Conservation (phyloP, 352 stramenopile genomes). For the Halophytophthora batemanensis region DNA sequence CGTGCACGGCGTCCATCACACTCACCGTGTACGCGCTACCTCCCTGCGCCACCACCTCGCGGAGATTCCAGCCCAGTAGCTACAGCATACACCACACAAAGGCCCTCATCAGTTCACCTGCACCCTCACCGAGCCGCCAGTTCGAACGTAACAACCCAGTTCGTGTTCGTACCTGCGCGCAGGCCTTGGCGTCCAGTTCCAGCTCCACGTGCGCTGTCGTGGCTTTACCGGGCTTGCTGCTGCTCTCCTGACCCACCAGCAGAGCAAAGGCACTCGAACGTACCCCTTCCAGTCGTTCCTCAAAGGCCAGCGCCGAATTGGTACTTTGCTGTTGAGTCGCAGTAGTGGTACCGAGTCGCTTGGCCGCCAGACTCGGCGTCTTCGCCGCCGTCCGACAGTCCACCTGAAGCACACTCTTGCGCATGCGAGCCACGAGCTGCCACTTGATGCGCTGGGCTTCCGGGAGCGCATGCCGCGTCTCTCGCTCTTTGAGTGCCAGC, state of each 20-base stretch:
- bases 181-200: conserved; percentile 43
- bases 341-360: conserved; percentile 8
- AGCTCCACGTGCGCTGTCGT: conserved; percentile 27
- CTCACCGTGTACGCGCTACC: conserved; percentile 43
- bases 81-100: conserved; percentile 12
- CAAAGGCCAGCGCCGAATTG: conserved; percentile 28
- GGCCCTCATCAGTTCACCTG: conserved; percentile 3
- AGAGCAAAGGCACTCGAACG: conserved; percentile 58
- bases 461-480: conserved; percentile 54
- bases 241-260: conserved; percentile 50
- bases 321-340: neutral
- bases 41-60: conserved; percentile 46
- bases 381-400: conserved; percentile 43
- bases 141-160: neutral
- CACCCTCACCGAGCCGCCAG: neutral
- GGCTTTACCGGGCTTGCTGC: conserved; percentile 24
- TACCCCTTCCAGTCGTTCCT: conserved; percentile 64
- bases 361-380: conserved; percentile 8
- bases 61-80: conserved; percentile 59
- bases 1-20: conserved; percentile 36
- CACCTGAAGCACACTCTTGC: conserved; percentile 60
- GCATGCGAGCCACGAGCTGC: conserved; percentile 56
- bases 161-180: conserved; percentile 39
- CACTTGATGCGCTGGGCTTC: conserved; percentile 65
- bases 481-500: conserved; percentile 58